Percentiles rank a stretch among this genome's conserved stretches.
Conservation (phyloP, 2,329 filamentous ascomycete genomes). For the Colletotrichum filicis region DNA sequence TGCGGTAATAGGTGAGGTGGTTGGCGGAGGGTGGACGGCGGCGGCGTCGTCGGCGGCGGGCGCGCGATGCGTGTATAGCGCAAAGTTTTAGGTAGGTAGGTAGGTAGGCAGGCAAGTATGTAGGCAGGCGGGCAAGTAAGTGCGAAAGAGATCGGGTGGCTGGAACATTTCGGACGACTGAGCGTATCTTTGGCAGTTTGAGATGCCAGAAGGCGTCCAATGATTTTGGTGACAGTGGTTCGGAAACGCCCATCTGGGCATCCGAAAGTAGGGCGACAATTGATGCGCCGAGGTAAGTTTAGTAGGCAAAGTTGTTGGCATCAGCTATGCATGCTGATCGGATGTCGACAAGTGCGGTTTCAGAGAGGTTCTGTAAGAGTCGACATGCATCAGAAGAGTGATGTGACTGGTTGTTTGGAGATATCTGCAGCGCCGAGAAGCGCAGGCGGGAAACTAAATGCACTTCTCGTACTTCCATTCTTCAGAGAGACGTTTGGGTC, state of each 20-base stretch:
- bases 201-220: not conserved
- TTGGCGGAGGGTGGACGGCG: not conserved
- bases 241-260: not conserved
- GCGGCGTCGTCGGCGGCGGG: not conserved
- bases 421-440: not conserved
- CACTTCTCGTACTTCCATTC: not conserved
- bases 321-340: not conserved
- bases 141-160: not conserved
- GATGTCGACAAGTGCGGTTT: not conserved
- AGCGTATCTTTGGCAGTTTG: not conserved
- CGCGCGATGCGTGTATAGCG: not conserved
- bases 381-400: not conserved
- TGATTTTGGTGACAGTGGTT: not conserved
- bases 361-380: not conserved
- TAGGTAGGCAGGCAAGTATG: not conserved
- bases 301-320: not conserved
- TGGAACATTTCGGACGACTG: not conserved
- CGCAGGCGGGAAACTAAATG: not conserved
- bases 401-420: not conserved
- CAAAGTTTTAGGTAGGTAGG: not conserved
- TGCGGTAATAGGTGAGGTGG: not conserved
- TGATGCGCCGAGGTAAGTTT: not conserved
- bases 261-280: slow-evolving; percentile 4
- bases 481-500: not conserved
- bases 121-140: not conserved